phyloP scores from a whole-genome alignment of 352 stramenopile genomes.

The Aphanomyces cochlioides region DNA sequence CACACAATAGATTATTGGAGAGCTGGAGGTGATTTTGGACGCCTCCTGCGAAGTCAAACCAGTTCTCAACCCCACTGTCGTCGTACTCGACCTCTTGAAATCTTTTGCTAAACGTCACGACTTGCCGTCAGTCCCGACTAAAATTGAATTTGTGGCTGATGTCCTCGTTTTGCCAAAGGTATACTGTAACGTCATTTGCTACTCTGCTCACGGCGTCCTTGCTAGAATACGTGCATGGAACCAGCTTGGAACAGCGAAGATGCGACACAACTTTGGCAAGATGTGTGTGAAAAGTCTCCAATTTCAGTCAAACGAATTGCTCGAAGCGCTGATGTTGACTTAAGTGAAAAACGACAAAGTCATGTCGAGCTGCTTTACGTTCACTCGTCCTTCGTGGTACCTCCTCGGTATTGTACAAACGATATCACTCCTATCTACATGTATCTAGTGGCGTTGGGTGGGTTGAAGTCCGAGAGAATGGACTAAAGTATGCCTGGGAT shows the following conservation, averaged over 20 bases:
- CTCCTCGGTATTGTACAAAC: not conserved
- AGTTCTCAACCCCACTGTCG: slow-evolving; percentile 64
- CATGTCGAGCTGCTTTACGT: slow-evolving; percentile 67
- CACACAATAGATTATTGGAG: slow-evolving; percentile 3
- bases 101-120: slow-evolving; percentile 49
- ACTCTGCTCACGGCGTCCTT: not conserved
- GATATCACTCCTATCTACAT: not conserved
- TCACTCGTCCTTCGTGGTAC: slow-evolving; percentile 32
- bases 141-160: slow-evolving; percentile 77
- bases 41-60: not conserved
- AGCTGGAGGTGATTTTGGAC: not conserved
- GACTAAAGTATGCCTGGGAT: slow-evolving; percentile 93
- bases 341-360: slow-evolving; percentile 75
- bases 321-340: slow-evolving; percentile 75
- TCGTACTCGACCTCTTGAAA: slow-evolving; percentile 55
- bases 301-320: slow-evolving; percentile 66
- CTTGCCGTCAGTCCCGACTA: slow-evolving; percentile 34
- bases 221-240: slow-evolving; percentile 50
- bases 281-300: slow-evolving; percentile 52
- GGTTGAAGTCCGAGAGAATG: slow-evolving; percentile 90
- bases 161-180: slow-evolving; percentile 61
- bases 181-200: not conserved
- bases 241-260: slow-evolving; percentile 40
- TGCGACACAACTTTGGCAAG: slow-evolving; percentile 51
- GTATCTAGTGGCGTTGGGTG: slow-evolving; percentile 45